Evolutionary conservation across 176 grass and related monocot species (phyloP).

Genomic region (Otatea glauca): DNA sequence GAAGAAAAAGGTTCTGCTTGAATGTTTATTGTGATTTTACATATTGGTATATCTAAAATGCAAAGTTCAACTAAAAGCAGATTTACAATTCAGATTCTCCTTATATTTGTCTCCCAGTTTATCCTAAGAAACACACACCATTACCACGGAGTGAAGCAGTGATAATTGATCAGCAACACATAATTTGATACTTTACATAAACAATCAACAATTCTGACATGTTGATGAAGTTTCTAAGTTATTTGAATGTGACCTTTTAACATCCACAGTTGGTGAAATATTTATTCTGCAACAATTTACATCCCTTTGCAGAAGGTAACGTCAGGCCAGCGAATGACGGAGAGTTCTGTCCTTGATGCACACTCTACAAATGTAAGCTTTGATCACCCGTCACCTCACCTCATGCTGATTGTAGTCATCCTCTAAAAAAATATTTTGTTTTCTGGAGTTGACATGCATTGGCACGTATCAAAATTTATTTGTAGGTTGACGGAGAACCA

Average conservation of each 20-base stretch:
- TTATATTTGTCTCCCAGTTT: neutral
- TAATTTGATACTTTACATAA: neutral
- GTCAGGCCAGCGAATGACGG: conserved; percentile 67
- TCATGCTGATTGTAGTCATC: neutral
- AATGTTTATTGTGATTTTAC: neutral
- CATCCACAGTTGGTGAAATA: conserved; percentile 8
- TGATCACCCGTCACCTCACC: neutral
- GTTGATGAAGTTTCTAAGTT: conserved; percentile 3
- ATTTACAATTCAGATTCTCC: neutral
- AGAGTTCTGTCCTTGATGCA: conserved; percentile 98
- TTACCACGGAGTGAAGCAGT: neutral
- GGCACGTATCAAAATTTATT: conserved; percentile 24
- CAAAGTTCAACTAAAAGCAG: conserved; percentile 13
- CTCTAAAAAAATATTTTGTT: conserved; percentile 5
- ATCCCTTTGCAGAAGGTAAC: conserved; percentile 72
- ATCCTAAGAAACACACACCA: neutral
- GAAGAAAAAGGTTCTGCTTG: neutral
- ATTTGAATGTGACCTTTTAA: neutral
- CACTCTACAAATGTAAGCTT: conserved; percentile 67
- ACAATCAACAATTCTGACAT: neutral
- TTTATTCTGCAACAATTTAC: conserved; percentile 3
- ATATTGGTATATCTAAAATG: neutral
- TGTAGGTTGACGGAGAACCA: conserved; percentile 78
- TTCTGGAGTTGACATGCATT: neutral
- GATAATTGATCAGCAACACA: neutral